Base-by-base conservation (phyloP, 2,329 filamentous ascomycete species). In the Ophiostoma sp. region DNA sequence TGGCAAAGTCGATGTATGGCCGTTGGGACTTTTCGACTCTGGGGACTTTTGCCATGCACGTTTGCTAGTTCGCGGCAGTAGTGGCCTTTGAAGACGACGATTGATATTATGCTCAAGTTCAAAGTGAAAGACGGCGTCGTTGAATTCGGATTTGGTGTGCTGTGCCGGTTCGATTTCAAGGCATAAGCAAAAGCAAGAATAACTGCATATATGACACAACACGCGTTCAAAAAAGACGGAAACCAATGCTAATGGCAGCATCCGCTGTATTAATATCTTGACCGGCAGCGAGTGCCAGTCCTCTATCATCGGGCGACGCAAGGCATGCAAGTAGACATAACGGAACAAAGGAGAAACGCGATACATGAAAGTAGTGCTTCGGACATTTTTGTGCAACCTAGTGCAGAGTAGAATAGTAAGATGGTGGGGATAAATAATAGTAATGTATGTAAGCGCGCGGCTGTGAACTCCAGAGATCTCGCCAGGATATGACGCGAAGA, bases 321-420 rank as follows among this genome's bases (percentile, higher is more conserved):
- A 14, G 27, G 36, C 27, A 38, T 40, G 55, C 55, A 16, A 41
- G 14, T 42, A 47, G 52, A 62, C n/a, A 42, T 64, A 55, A 55
- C 49, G 27, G 27, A 47, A 42, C 27, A 5, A 60, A 66, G 44
- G 18, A 55, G n/a, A 64, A 11, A 45, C 18, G 8, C 45, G 14
- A 41, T 27, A 27, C 9, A 42, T 40, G 11, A 18, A 41, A 42
- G 58, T 55, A 64, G 18, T 27, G 55, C 64, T 7, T 38, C 27
- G 27, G 6, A 55, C 52, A 18, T 27, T 66, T 68, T 68, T 55
- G 58, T 64, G 47, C 41, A 64, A 52, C 14, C 38, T 42, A 41
- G 58, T 62, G 41, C n/a, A 65, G 38, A 65, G 45, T 64, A 38
- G 38, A n/a, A n/a, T 41, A 52, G 8, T 9, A 65, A 65, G 27